Evolutionary conservation across 1,139 yeast species (phyloP), one percentile per base, ranked within the genome.

Genomic region (Sugiyamaella castrensis): DNA sequence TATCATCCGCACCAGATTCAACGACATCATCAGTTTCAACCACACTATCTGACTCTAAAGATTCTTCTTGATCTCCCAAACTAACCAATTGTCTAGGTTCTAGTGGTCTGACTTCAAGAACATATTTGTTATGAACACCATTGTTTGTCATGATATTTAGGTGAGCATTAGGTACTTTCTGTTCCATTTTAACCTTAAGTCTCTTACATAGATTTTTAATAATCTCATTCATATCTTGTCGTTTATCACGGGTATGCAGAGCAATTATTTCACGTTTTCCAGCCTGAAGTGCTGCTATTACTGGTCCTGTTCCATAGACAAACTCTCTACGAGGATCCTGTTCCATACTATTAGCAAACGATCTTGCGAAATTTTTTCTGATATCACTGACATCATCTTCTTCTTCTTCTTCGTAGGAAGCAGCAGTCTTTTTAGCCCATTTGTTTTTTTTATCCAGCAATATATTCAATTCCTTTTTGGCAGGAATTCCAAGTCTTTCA

Each of bases 51-150:
- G 24, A 19, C 24, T 19, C 24, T 19, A 19, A 19, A 19, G 24
- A 19, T 19, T 19, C 24, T 19, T 19, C 24, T 5, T 4, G 24
- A 27, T 71, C 71, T 27, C 48, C 48, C 31, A 40, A 30, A 40
- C 48, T 35, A 19, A 40, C 40, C 29, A 46, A 36, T 24, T 2
- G 75, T 71, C 1, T 29, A 13, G 79, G 66, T 12, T 71, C 71
- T 28, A 86, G 59, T 2, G 85, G 83, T 55, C 79, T 76, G 0
- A 91, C 76, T 60, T 84, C 88, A 44, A 87, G 63, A 0, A 85
- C 92, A 28, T 83, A 75, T 8, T 95, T 94, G 65, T 89, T 89
- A 67, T 89, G 96, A 10, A 87, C 88, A 2, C 83, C 92, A 59
- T 82, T 79, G 36, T 77, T 74, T 29, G 88, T 76, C 56, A 87